phyloP scores from a whole-genome alignment of 768 basidiomycete genomes.

The Butyriboletus loyo region DNA sequence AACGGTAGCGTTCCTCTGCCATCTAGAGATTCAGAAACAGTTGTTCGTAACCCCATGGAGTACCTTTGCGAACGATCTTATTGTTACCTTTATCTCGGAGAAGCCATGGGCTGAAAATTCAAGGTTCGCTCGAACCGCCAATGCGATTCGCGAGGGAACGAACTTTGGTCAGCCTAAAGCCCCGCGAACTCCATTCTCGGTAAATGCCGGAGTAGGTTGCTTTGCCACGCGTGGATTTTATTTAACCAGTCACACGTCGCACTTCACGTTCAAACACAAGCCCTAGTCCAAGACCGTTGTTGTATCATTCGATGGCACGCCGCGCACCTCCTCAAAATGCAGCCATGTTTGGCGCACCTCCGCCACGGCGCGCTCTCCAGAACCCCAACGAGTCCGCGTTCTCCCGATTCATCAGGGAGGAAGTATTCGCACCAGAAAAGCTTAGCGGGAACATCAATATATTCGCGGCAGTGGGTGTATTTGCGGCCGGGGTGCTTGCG shows the following conservation, averaged over 20 bases:
- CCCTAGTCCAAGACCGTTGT: not conserved
- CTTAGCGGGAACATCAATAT: slow-evolving; percentile 71
- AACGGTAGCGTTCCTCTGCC: not conserved
- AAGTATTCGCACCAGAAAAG: slow-evolving; percentile 73
- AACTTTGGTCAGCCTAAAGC: not conserved
- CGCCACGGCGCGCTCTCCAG: slow-evolving; percentile 40
- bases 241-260: not conserved
- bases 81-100: not conserved
- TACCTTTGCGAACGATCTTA: not conserved
- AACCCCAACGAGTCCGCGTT: slow-evolving; percentile 67
- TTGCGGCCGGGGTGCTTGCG: slow-evolving; percentile 65
- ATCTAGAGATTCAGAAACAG: not conserved
- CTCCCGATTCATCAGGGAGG: slow-evolving; percentile 51
- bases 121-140: not conserved
- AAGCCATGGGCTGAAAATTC: not conserved
- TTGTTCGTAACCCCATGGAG: not conserved
- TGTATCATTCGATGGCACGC: slow-evolving; percentile 56
- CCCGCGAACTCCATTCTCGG: slow-evolving; percentile 13
- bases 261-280: slow-evolving; percentile 1
- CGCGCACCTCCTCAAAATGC: slow-evolving; percentile 57
- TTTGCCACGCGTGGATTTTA: not conserved
- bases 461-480: slow-evolving; percentile 60
- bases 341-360: slow-evolving; percentile 45
- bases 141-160: not conserved
- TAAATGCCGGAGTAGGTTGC: slow-evolving; percentile 6